These are phyloP conservation scores for Beta lomatogona DNA, from an alignment of 179 eudicot genomes.

Conservation along the genomic window DNA sequence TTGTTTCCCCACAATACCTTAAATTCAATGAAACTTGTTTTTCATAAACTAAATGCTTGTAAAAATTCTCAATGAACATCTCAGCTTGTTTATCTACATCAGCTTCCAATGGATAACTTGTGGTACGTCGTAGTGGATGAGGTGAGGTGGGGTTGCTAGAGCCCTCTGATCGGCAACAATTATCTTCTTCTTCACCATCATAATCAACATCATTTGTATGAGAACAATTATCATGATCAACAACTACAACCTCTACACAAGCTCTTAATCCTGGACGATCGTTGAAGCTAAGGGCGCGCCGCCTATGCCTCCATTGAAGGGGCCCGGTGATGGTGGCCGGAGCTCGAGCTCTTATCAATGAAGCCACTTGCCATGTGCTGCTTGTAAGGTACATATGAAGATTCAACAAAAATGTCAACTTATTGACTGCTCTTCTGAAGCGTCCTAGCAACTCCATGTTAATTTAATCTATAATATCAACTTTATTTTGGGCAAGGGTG, in stretches of 20 bases:
- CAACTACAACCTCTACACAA: constrained; percentile 15
- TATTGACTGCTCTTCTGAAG: constrained; percentile 36
- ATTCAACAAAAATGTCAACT: constrained; percentile 36
- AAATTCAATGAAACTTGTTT: constrained; percentile 38
- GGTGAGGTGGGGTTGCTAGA: constrained; percentile 22
- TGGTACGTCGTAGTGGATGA: constrained; percentile 20
- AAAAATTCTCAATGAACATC: constrained; percentile 34
- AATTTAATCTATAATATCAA: background rate
- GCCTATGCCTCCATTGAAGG: background rate
- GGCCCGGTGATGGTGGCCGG: constrained; percentile 24
- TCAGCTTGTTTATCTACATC: constrained; percentile 36
- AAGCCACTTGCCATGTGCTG: constrained; percentile 31
- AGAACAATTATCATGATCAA: background rate
- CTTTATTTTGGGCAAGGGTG: background rate
- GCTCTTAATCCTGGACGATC: constrained; percentile 38
- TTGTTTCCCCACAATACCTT: constrained; percentile 20
- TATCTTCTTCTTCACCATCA: background rate
- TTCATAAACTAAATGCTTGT: constrained; percentile 29
- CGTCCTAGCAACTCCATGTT: constrained; percentile 32
- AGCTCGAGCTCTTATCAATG: constrained; percentile 24
- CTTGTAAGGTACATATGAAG: constrained; percentile 27
- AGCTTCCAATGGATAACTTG: constrained; percentile 24
- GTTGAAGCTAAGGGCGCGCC: constrained; percentile 33
- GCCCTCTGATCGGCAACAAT: constrained; percentile 10
- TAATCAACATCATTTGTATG: background rate